Base-by-base conservation (phyloP, 2,329 filamentous ascomycete species). In the Grosmannia huntii region DNA sequence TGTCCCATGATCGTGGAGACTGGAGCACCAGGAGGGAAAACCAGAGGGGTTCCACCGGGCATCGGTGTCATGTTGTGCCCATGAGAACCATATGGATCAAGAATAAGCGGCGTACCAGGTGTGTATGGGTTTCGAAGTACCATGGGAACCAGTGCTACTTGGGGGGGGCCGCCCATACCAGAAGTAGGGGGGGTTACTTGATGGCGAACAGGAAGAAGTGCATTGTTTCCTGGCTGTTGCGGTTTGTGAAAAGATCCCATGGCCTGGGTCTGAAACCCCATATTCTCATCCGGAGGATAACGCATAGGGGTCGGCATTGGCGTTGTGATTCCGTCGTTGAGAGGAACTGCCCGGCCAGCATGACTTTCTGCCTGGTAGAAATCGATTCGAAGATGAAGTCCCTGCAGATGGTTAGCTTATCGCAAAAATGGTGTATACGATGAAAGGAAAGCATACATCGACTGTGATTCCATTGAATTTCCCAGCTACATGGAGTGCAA, bases 401-500 rank as follows among this genome's bases (percentile, higher is more conserved):
- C 62, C 63, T 64, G 51, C 53, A 23, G 12, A 51, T 10, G 2
- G 52, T 53, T 16, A 57, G 52, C 21, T 4, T 10, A 21, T 12
- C 16, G 14, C 2, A 19, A 7, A 27, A 23, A 2, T 10, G 2
- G 38, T 31, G 4, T 14, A 7, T 10, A 28, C 25, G 11, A 14
- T 21, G 19, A n/a, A 27, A 4, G 4, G 27, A n/a, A 9, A 38
- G 62, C 72, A 67, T 63, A 75, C 73, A 54, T 71, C 66, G 46
- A 72, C 59, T 3, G 69, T 67, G 19, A 67, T 56, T 12, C 72
- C 71, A 52, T 75, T 73, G 51, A 74, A 72, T 58, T 69, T 70
- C 9, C 70, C 65, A 4, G 75, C 68, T 5, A 76, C 75, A 5
- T 65, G 64, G 19, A 72, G 52, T 11, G 77, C 76, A 56, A 73